Evolutionary conservation across 495 filamentous ascomycete species (phyloP).

Genomic region (Hypoxylon perforatum): DNA sequence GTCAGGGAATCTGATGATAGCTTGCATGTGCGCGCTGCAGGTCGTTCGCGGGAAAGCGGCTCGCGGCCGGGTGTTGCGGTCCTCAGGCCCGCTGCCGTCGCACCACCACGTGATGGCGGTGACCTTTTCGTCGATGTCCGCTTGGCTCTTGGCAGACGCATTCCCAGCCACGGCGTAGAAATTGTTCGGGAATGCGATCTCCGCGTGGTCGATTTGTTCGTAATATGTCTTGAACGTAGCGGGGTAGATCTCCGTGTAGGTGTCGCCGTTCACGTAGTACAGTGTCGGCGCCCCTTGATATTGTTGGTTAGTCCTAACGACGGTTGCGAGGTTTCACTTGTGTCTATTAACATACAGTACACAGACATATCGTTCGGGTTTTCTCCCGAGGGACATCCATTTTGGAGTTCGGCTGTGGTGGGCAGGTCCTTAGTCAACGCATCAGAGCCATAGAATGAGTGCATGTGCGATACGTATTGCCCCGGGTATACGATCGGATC

Average conservation of each 20-base stretch:
- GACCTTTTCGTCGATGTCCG: constrained; percentile 48
- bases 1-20: constrained; percentile 50
- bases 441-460: constrained; percentile 52
- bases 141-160: constrained; percentile 45
- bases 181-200: constrained; percentile 77
- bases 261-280: constrained; percentile 52
- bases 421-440: constrained; percentile 48
- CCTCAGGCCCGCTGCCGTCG: constrained; percentile 41
- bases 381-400: constrained; percentile 50
- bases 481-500: constrained; percentile 50
- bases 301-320: no score
- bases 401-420: constrained; percentile 48
- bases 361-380: constrained; percentile 51
- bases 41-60: constrained; percentile 48
- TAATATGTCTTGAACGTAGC: constrained; percentile 55
- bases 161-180: constrained; percentile 51
- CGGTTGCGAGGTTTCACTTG: constrained; percentile 2
- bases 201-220: constrained; percentile 85
- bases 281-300: constrained; percentile 49
- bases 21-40: constrained; percentile 50
- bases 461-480: constrained; percentile 52
- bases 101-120: constrained; percentile 53
- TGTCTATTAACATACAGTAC: constrained; percentile 42
- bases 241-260: constrained; percentile 54
- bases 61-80: constrained; percentile 45